Conservation (phyloP, 129 eudicot species). For the carrot (Daucus carota) region DNA sequence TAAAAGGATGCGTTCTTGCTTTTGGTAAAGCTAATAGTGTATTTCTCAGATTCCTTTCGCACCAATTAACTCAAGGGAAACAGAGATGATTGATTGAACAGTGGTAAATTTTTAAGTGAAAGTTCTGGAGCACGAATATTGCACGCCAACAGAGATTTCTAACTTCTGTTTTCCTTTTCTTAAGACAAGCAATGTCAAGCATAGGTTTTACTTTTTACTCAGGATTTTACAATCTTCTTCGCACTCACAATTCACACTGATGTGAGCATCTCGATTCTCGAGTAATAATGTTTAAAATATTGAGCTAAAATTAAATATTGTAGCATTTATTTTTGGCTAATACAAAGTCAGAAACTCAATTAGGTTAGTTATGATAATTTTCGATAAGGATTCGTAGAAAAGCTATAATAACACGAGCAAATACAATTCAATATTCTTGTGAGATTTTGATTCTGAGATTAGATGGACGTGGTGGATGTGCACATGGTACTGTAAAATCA, state of each 20-base stretch:
- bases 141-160: neutral
- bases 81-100: neutral
- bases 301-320: too few species aligned
- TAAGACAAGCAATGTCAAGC: neutral
- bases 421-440: neutral
- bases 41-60: neutral
- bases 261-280: too few species aligned
- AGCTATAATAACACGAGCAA: neutral
- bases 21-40: neutral
- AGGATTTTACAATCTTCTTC: too few species aligned
- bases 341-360: too few species aligned
- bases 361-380: too few species aligned
- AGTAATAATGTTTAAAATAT: too few species aligned
- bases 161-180: neutral
- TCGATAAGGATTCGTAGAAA: too few species aligned
- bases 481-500: neutral
- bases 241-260: too few species aligned
- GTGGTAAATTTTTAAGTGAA: neutral
- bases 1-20: conserved; percentile 3
- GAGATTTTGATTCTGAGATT: neutral
- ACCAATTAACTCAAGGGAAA: neutral
- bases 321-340: too few species aligned
- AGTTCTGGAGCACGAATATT: neutral
- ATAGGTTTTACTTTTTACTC: too few species aligned
- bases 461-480: neutral